phyloP scores from a whole-genome alignment of 805 yeast genomes.

The Saturnispora gosingensis region DNA sequence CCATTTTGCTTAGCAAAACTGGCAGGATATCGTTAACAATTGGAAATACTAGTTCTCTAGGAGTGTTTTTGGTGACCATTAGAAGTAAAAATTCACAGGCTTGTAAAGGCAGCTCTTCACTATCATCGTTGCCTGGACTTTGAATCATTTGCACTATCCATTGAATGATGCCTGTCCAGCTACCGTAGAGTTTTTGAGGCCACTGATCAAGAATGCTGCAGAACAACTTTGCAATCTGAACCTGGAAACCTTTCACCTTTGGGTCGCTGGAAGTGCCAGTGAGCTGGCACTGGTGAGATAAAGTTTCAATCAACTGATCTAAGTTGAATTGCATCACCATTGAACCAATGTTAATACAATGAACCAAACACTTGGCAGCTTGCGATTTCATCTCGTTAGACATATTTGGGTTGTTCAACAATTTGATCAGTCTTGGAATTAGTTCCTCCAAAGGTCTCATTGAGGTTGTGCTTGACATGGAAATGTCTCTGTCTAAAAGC shows the following conservation, averaged over 20 bases:
- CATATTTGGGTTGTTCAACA: slow-evolving; percentile 34
- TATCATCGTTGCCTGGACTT: slow-evolving; percentile 21
- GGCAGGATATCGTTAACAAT: slow-evolving; percentile 65
- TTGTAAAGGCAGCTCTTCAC: slow-evolving; percentile 62
- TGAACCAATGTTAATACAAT: slow-evolving; percentile 60
- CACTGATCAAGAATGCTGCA: slow-evolving; percentile 59
- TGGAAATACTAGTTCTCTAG: slow-evolving; percentile 47
- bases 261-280: slow-evolving; percentile 28
- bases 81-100: slow-evolving; percentile 88
- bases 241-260: slow-evolving; percentile 48
- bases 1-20: slow-evolving; percentile 70
- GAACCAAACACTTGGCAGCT: slow-evolving; percentile 65
- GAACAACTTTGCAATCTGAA: slow-evolving; percentile 72
- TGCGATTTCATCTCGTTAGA: slow-evolving; percentile 51
- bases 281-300: slow-evolving; percentile 55
- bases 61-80: slow-evolving; percentile 54
- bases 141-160: slow-evolving; percentile 81
- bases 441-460: slow-evolving; percentile 50
- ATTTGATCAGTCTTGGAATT: slow-evolving; percentile 53
- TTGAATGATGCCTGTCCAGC: slow-evolving; percentile 75
- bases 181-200: slow-evolving; percentile 74
- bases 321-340: slow-evolving; percentile 54
- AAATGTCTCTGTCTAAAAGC: slow-evolving; percentile 53
- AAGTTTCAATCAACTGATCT: slow-evolving; percentile 53
- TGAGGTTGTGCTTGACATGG: slow-evolving; percentile 36